Evolutionary conservation across 2,329 filamentous ascomycete species (phyloP), one percentile per base, ranked within the genome.

Genomic region (Berkeleyomyces basicola): DNA sequence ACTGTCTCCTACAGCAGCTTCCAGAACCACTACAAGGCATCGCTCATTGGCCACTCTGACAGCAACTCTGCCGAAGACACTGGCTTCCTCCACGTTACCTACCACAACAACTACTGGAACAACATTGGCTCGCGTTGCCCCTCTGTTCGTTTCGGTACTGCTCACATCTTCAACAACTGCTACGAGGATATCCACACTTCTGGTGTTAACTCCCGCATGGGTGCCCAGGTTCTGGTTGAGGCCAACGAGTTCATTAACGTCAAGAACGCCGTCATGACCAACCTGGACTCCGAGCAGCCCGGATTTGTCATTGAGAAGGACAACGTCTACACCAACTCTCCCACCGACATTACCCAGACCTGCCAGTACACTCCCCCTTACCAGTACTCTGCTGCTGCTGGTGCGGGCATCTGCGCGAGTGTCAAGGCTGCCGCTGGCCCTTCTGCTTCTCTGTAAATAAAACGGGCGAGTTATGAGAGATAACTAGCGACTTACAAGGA

Each of bases 101-200:
- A 82, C 68, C 75, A 76, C 71, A 78, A 83, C 72, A 85, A 85
- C 76, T 75, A 81, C 74, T 84, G 76, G 73, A 67, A 71, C 65
- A 83, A 84, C 71, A 72, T 84, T 65, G 80, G 83, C 73, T 82
- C 79, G 11, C 82, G 82, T 61, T 74, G 73, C 0, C 83, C 83
- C 0, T 80, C 77, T 2, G 70, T 84, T 67, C 80, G 82, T 65
- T 85, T 85, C 71, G 83, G 82, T 4, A 84, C 80, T 5, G 81
- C 75, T 3, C 82, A 85, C 68, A 67, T 75, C 62, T 73, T 71
- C 65, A 72, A 71, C 65, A 68, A 66, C 55, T 79, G 77, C 72
- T 79, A 76, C 71, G 70, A 74, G 67, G 67, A 74, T 63, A 71
- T 76, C n/a, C 66, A 68, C 1, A 70, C 68, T 37, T 74, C 76